Conservation (phyloP, 768 basidiomycete genomes). For the Amanita muscaria region DNA sequence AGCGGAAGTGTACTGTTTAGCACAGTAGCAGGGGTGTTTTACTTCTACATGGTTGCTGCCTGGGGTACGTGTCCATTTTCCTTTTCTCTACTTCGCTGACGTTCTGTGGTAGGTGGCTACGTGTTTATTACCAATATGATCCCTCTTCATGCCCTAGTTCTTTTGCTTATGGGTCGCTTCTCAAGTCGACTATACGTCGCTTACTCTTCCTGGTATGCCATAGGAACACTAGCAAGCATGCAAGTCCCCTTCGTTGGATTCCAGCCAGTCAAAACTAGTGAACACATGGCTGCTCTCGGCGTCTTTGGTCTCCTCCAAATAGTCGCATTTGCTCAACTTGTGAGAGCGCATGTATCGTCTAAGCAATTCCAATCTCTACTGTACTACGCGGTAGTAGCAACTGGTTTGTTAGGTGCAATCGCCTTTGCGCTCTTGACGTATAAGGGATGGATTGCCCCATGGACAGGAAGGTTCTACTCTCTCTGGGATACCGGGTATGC, state of each 20-base stretch:
- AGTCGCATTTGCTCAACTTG: slow-evolving; percentile 85
- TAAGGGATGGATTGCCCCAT: slow-evolving; percentile 93
- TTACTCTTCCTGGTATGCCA: slow-evolving; percentile 96
- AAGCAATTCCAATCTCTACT: slow-evolving; percentile 88
- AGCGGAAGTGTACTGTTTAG: slow-evolving; percentile 89
- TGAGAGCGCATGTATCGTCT: slow-evolving; percentile 81
- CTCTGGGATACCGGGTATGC: slow-evolving; percentile 99
- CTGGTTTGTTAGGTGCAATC: slow-evolving; percentile 62
- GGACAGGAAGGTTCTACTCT: slow-evolving; percentile 99
- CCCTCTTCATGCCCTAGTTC: slow-evolving; percentile 88
- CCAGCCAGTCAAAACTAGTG: slow-evolving; percentile 94
- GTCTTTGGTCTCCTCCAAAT: slow-evolving; percentile 97
- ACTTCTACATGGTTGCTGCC: slow-evolving; percentile 99
- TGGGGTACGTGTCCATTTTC: slow-evolving; percentile 60
- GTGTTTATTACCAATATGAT: slow-evolving; percentile 99
- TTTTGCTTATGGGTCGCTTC: slow-evolving; percentile 94
- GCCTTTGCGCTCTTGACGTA: slow-evolving; percentile 79
- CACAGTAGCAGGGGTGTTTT: slow-evolving; percentile 87
- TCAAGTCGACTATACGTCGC: slow-evolving; percentile 87
- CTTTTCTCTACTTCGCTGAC: slow-evolving; percentile 4
- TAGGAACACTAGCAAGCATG: slow-evolving; percentile 97
- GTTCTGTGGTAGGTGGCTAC: slow-evolving; percentile 63
- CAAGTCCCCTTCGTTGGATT: slow-evolving; percentile 99
- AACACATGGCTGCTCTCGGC: slow-evolving; percentile 97
- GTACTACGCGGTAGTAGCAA: slow-evolving; percentile 54